Evolutionary conservation across 208 protist genomes (phyloP).

Genomic region (Acanthamoeba quina): DNA sequence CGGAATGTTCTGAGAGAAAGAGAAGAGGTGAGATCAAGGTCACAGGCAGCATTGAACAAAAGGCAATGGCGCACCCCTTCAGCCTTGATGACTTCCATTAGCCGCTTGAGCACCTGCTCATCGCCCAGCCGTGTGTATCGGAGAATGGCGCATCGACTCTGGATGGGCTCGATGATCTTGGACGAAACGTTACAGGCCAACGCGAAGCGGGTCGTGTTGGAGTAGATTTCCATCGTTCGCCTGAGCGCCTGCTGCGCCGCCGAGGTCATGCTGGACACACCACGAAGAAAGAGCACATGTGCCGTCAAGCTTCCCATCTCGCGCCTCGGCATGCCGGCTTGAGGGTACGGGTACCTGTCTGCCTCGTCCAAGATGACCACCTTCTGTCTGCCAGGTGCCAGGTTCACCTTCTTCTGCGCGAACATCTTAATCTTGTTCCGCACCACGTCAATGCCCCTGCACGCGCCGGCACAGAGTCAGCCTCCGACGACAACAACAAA

Average conservation of each 20-base stretch:
- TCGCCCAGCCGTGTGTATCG: conserved; percentile 90
- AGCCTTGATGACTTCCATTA: conserved; percentile 94
- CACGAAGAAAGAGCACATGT: conserved; percentile 85
- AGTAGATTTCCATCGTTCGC: conserved; percentile 99
- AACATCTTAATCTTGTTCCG: conserved; percentile 99
- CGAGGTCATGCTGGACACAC: conserved; percentile 94
- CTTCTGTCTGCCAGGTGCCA: conserved; percentile 94
- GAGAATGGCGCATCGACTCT: conserved; percentile 95
- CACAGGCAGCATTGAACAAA: neutral
- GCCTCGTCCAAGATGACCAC: conserved; percentile 99
- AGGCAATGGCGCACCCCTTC: conserved; percentile 88
- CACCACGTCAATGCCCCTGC: conserved; percentile 97
- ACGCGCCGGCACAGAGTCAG: neutral
- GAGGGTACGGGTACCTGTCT: conserved; percentile 94
- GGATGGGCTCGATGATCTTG: conserved; percentile 99
- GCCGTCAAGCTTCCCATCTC: neutral
- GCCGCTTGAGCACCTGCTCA: conserved; percentile 94
- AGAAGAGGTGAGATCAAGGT: neutral
- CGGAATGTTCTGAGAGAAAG: conserved; percentile 75
- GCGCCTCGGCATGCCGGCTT: conserved; percentile 73
- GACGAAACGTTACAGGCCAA: conserved; percentile 98
- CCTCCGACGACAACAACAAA: no score
- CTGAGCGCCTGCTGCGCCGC: conserved; percentile 98
- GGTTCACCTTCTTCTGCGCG: conserved; percentile 91
- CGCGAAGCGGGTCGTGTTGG: conserved; percentile 98